Conservation (phyloP, 2,329 filamentous ascomycete species). For the Neopestalotiopsis rosae region DNA sequence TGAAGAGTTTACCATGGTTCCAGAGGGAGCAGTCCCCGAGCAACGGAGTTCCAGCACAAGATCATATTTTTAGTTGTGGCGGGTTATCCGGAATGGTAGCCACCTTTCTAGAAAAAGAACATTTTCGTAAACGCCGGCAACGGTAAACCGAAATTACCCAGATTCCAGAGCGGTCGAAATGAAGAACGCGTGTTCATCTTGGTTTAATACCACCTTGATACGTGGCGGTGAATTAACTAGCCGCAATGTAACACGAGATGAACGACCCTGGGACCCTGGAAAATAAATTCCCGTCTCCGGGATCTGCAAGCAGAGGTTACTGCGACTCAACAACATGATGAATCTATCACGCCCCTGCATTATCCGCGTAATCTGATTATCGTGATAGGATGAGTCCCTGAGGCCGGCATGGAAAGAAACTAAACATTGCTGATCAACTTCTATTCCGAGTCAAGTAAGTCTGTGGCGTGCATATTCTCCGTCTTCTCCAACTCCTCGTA, state of each 20-base stretch:
- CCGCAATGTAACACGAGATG: not conserved
- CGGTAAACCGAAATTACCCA: not conserved
- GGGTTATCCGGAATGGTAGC: not conserved
- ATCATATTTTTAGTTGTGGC: slow-evolving; percentile 35
- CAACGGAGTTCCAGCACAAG: slow-evolving; percentile 33
- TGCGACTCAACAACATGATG: not conserved
- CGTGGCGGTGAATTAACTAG: not conserved
- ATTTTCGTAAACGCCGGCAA: not conserved
- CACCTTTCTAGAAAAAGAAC: not conserved
- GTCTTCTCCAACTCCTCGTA: not conserved
- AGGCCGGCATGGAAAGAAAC: not conserved
- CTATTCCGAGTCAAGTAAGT: not conserved
- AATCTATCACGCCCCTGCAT: not conserved
- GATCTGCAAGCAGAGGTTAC: not conserved
- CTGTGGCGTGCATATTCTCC: not conserved
- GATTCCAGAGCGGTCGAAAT: slow-evolving; percentile 1
- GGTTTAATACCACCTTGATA: not conserved
- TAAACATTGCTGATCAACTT: not conserved
- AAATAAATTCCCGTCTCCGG: not conserved
- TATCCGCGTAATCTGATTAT: not conserved
- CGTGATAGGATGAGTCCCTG: not conserved
- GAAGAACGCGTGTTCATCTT: slow-evolving; percentile 10
- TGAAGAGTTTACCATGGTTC: slow-evolving; percentile 38
- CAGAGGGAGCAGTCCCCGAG: slow-evolving; percentile 34
- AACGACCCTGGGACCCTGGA: not conserved